Percentiles rank a stretch among this genome's conserved stretches.
phyloP scores from a whole-genome alignment of 495 filamentous ascomycete genomes.

The Penicillium bovifimosum region DNA sequence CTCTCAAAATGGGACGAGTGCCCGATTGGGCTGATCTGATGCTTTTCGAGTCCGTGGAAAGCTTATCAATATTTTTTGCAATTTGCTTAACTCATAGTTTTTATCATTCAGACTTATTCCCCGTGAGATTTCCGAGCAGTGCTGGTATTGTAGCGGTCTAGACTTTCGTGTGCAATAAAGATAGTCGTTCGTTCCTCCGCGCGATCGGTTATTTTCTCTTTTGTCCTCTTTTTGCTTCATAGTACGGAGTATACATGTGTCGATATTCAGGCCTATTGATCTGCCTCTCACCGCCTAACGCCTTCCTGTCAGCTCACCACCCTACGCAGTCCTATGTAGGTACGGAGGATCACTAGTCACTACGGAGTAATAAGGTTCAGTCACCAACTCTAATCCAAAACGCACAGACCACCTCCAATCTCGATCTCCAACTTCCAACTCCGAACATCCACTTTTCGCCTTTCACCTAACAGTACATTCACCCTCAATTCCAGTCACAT shows the following conservation, averaged over 20 bases:
- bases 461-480: too few relatives aligned
- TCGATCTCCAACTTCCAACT: not conserved
- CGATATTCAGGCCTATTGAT: too few relatives aligned
- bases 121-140: not conserved
- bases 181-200: not conserved
- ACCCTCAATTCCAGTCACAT: not conserved
- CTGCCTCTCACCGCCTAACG: too few relatives aligned
- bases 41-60: not conserved
- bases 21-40: slow-evolving; percentile 5
- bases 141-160: not conserved
- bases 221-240: too few relatives aligned
- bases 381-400: not conserved
- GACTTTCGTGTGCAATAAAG: not conserved
- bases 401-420: slow-evolving; percentile 4
- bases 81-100: not conserved
- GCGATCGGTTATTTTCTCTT: not conserved
- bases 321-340: too few relatives aligned
- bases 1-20: slow-evolving; percentile 4
- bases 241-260: too few relatives aligned
- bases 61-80: not conserved
- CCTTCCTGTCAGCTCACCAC: too few relatives aligned
- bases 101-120: not conserved
- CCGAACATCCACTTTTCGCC: not conserved
- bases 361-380: too few relatives aligned
- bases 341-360: too few relatives aligned